Evolutionary conservation across 169 alveolate species (phyloP), one percentile per base, ranked within the genome.

Genomic region (Eimeria falciformis): DNA sequence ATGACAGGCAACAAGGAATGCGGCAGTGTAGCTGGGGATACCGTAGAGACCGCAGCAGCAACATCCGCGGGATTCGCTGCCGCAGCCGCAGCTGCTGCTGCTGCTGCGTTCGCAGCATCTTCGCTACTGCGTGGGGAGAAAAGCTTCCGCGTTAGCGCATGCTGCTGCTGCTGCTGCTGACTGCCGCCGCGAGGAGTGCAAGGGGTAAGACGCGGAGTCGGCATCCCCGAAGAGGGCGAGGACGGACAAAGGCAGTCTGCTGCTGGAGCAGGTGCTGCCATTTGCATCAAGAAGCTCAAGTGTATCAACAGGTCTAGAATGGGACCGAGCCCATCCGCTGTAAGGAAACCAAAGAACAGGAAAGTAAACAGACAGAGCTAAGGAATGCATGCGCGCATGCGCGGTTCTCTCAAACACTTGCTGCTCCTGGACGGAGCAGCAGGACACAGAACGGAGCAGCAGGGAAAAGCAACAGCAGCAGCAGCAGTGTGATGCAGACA

Each of bases 131-230:
- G 23, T n/a, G 75, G 75, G 43, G 75, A 62, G 37, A 62, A 62
- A 23, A 62, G 75, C 29, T 62, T 62, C 75, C 18, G 25, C 3
- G 75, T 29, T 25, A 62, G 75, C 75, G 75, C 29, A 25, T 62
- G 75, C 75, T 62, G 75, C 75, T 62, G 75, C 37, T 62, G 75
- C 75, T 62, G 75, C 75, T 62, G 75, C 75, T 62, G 75, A 17
- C 75, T 25, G 29, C 37, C 25, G 37, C 75, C 25, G 29, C 75
- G 75, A n/a, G 75, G 75, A 23, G 75, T 62, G 75, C 75, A 62
- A 29, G 75, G 75, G 18, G 40, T 23, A n/a, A 62, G 29, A 2
- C 53, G 82, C 45, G 86, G 86, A n/a, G 86, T 77, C 2, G 17
- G 43, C 45, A 77, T 53, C 3, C 86, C 86, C 6, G 86, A 77